Evolutionary conservation across 345 rosid species (phyloP), one percentile per base, ranked within the genome.

Genomic region (Pugionium cornutum): DNA sequence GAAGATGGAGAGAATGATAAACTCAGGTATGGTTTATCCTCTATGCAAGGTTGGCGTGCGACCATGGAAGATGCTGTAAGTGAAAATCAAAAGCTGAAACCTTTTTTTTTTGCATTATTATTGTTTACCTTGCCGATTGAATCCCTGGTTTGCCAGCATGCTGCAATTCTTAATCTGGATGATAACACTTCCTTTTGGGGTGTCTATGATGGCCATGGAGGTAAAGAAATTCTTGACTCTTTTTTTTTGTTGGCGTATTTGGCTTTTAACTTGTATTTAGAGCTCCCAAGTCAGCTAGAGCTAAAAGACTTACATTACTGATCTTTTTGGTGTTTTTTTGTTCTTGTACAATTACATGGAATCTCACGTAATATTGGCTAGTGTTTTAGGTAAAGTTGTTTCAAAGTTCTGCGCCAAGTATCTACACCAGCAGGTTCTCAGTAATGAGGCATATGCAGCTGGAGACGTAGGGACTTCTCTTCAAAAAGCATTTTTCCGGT

Each of bases 131-230:
- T 4, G 6, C 55, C 53, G 51, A 43, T 63, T 28, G 30, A 43
- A 47, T 41, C 70, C 65, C 52, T 58, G 51, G 18, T 11, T 41
- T 79, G 45, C 30, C 67, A 90, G 97, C 96, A 94, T 82, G 85
- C 96, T 75, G 97, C 99, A 47, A 70, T 75, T 58, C 83, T 92
- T 70, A 80, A 85, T 76, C 70, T 91, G 72, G 99, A 94, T 78
- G 77, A 81, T 63, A 74, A 81, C 58, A 86, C 97, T 72, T 85
- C 96, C 5, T 91, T 94, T 88, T 90, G 88, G 70, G 97, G 99
- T 76, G 97, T 94, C 52, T 90, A 85, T 79, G 97, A 91, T 84
- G 99, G 97, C 57, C 99, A 34, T 71, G 96, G 96, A 77, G 96
- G 96, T 86, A 45, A 82, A 18, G 18, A 18, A 18, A 18, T 18